Evolutionary conservation across 441 rosid genomes (phyloP), one percentile per base, ranked within the genome.

Genomic region (Euphorbia corollata): DNA sequence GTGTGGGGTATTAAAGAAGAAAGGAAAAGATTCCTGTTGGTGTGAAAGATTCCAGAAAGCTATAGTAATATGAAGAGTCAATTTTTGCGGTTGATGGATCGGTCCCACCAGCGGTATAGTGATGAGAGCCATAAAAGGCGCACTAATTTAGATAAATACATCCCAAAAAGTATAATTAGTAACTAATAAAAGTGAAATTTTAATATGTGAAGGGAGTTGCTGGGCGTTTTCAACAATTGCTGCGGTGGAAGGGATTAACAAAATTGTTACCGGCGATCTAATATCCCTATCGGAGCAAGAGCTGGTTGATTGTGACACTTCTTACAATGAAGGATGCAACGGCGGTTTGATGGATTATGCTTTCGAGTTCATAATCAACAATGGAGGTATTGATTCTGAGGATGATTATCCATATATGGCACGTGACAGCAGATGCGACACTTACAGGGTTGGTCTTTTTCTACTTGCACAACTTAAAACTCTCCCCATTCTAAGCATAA

Each of bases 321-420:
- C 79, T 5, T 86, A 84, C 50, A 90, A 90, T 47, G 77, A 87
- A 74, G 98, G 98, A 20, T 92, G 98, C 73, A 84, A 84, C 61
- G 97, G 97, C 4, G 99, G 99, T 69, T 83, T 89, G 11, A 91
- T 91, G 97, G 99, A 91, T 73, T 84, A 89, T 70, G 99, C 82
- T 3, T 93, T 87, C 57, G 82, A 87, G 67, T 93, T 91, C 84
- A 91, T 93, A 61, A 85, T 91, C 57, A 76, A 81, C 23, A 93
- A 93, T 61, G 97, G 96, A 0, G 98, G 98, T 22, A 81, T 92
- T 47, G 97, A 92, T 76, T 39, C 87, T 0, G 98, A 90, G 19
- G 78, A 80, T 18, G 97, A 92, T 79, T 90, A 92, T 63, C 96
- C 94, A 0, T 92, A 92, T 83, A 50, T 6, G 0, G 96, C 74